These are phyloP conservation scores for Fraxinus anomala DNA, from an alignment of 257 asterid genomes.

Conservation along the genomic window DNA sequence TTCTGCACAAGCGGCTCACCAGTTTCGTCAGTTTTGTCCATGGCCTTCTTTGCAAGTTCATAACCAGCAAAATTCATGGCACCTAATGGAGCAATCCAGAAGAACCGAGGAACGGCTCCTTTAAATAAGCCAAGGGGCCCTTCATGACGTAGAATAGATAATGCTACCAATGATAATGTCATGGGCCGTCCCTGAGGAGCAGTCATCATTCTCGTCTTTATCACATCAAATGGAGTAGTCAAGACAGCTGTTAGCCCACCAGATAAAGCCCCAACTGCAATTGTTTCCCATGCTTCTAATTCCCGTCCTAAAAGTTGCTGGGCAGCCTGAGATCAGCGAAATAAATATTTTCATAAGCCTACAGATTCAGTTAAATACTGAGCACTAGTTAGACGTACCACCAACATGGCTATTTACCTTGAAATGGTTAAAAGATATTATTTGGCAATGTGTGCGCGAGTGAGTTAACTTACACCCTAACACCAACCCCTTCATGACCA, in stretches of 20 bases:
- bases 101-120: constrained; percentile 86
- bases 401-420: neutral
- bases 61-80: constrained; percentile 93
- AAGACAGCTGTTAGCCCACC: constrained; percentile 81
- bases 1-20: constrained; percentile 35
- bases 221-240: constrained; percentile 86
- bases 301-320: constrained; percentile 67
- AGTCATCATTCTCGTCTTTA: constrained; percentile 85
- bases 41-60: constrained; percentile 75
- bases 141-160: constrained; percentile 62
- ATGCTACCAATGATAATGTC: constrained; percentile 46
- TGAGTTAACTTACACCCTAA: neutral
- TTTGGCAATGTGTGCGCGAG: neutral
- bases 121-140: constrained; percentile 76
- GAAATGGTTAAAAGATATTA: neutral
- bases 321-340: constrained; percentile 45
- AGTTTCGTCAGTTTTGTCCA: constrained; percentile 59
- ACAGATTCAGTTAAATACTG: neutral
- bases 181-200: constrained; percentile 59
- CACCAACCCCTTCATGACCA: neutral
- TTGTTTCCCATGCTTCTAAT: constrained; percentile 78
- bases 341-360: neutral
- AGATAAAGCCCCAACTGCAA: constrained; percentile 83
- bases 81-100: constrained; percentile 93
- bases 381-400: neutral